phyloP scores from a whole-genome alignment of 1,139 yeast genomes.

The Hyphopichia pseudoburtonii region DNA sequence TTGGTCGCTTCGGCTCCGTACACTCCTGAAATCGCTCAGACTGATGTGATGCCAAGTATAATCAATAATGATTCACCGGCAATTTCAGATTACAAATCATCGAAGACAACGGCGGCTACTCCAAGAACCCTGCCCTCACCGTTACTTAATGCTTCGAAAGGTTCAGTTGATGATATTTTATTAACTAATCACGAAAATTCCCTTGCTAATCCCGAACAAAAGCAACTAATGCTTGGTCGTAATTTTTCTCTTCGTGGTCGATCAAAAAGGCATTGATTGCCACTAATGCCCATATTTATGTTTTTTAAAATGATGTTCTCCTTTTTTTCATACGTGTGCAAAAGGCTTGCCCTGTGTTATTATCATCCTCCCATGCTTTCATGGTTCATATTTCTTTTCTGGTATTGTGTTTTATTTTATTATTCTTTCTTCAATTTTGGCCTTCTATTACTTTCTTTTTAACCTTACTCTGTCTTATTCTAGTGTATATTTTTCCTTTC shows the following conservation, averaged over 20 bases:
- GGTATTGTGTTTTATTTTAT: neutral
- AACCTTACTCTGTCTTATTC: neutral
- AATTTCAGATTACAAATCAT: no score
- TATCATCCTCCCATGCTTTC: no score
- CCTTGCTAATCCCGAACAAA: slow-evolving; percentile 1
- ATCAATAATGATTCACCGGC: no score
- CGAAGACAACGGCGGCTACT: no score
- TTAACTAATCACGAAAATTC: slow-evolving; percentile 1
- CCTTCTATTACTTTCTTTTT: neutral
- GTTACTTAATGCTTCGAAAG: neutral
- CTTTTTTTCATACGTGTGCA: no score
- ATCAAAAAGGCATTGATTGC: slow-evolving; percentile 1
- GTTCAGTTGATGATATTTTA: slow-evolving; percentile 4
- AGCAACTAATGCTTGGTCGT: neutral
- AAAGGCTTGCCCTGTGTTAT: no score
- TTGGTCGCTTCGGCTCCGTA: slow-evolving; percentile 1
- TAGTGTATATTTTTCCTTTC: neutral
- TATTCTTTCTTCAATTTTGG: neutral
- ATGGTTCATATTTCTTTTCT: no score
- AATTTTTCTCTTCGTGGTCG: slow-evolving; percentile 2
- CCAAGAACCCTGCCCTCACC: no score
- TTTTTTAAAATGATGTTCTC: no score
- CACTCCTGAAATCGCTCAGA: neutral
- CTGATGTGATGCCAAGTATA: neutral
- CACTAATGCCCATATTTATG: no score